A percentile compares a stretch with the other conserved stretches of the same genome.
Evolutionary conservation across 2,329 filamentous ascomycete species (phyloP).

Genomic region (Penicillium janthinellum): DNA sequence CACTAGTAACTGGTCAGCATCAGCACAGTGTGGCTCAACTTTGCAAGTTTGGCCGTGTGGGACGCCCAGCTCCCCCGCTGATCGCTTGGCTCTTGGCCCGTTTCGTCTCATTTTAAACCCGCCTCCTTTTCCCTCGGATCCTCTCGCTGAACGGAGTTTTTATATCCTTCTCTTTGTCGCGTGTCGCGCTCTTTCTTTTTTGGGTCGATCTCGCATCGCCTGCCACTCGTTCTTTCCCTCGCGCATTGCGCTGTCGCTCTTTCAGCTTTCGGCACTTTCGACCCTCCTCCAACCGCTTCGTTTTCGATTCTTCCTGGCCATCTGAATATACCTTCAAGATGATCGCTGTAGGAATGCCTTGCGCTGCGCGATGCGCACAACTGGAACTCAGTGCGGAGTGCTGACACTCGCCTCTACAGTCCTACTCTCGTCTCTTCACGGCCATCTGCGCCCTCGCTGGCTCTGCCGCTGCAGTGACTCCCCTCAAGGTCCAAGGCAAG

Average conservation of each 20-base stretch:
- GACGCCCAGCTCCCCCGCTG: constrained; percentile 9
- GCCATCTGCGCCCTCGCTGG: constrained; percentile 47
- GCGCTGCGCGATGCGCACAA: not conserved
- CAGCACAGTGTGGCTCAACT: too few relatives aligned
- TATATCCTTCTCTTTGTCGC: constrained; percentile 11
- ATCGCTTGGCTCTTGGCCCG: constrained; percentile 4
- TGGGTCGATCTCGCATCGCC: constrained; percentile 15
- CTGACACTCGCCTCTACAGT: constrained; percentile 22
- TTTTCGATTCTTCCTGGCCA: not conserved
- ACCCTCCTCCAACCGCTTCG: not conserved
- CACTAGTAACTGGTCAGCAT: too few relatives aligned
- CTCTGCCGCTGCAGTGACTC: constrained; percentile 55
- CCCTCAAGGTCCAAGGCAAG: constrained; percentile 59
- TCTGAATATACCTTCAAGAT: constrained; percentile 20
- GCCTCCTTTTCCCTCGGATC: constrained; percentile 15
- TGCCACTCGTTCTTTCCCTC: constrained; percentile 17
- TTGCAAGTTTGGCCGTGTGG: too few relatives aligned
- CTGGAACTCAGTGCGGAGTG: not conserved
- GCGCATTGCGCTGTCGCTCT: constrained; percentile 28
- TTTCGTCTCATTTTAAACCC: constrained; percentile 4
- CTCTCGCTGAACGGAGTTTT: not conserved
- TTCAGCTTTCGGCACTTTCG: constrained; percentile 7
- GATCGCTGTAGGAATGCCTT: constrained; percentile 24
- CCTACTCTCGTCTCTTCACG: constrained; percentile 40
- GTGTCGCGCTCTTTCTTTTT: constrained; percentile 9